These are phyloP conservation scores for Dentipellis sp. DNA, from an alignment of 768 basidiomycete genomes.

Conservation along the genomic window DNA sequence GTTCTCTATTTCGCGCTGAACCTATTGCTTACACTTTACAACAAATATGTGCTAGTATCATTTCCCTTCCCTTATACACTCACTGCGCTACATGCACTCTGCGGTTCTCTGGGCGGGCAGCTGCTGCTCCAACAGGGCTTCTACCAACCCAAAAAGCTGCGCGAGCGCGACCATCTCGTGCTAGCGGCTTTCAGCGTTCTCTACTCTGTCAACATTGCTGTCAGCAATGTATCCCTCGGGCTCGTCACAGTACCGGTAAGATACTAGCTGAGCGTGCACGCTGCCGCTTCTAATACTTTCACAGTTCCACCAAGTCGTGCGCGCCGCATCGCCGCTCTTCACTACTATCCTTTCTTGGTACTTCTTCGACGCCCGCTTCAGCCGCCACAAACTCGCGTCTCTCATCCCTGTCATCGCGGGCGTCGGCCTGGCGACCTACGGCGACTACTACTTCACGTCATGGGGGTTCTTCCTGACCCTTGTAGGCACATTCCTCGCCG, in stretches of 20 bases:
- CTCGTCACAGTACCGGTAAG: conserved; percentile 85
- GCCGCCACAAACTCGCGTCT: conserved; percentile 53
- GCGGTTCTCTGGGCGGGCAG: conserved; percentile 75
- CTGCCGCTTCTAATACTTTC: no score
- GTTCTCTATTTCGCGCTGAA: conserved; percentile 84
- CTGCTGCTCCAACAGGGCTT: conserved; percentile 46
- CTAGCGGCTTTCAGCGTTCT: conserved; percentile 79
- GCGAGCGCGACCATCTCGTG: conserved; percentile 42
- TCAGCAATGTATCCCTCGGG: conserved; percentile 85
- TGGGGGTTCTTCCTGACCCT: conserved; percentile 84
- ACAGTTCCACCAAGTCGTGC: conserved; percentile 96
- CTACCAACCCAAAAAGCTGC: conserved; percentile 50
- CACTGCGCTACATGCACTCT: conserved; percentile 86
- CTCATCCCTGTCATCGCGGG: conserved; percentile 83
- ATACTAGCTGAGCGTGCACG: conserved; percentile 8
- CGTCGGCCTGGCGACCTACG: conserved; percentile 91
- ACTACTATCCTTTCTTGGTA: conserved; percentile 69
- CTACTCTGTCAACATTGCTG: conserved; percentile 90
- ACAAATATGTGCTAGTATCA: conserved; percentile 84
- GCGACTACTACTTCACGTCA: conserved; percentile 87
- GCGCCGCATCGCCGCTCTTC: conserved; percentile 88
- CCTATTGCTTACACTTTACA: conserved; percentile 86
- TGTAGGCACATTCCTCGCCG: conserved; percentile 83
- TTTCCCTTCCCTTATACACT: conserved; percentile 97
- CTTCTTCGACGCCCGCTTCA: conserved; percentile 56